phyloP scores from a whole-genome alignment of 1,284 basidiomycete genomes.

The Cryptococcus sp. region DNA sequence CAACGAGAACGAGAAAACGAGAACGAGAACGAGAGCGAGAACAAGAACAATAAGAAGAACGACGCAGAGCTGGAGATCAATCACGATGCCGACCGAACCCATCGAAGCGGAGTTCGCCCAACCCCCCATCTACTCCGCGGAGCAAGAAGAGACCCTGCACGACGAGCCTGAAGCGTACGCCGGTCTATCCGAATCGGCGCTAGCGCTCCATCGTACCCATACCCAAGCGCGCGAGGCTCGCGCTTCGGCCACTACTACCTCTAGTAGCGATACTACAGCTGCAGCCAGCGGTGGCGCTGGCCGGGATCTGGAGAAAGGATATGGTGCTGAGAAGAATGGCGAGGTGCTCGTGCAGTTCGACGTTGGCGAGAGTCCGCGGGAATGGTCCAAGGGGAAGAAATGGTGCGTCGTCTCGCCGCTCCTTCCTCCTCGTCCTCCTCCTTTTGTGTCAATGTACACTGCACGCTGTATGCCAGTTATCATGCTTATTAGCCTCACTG shows the following conservation, averaged over 20 bases:
- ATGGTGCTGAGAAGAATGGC: constrained; percentile 25
- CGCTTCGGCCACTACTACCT: background rate
- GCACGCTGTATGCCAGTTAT: too few species aligned
- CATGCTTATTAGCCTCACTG: background rate
- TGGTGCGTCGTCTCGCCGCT: constrained; percentile 28
- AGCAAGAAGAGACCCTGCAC: constrained; percentile 28
- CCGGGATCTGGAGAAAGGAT: constrained; percentile 2
- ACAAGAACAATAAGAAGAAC: too few species aligned
- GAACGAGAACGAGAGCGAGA: too few species aligned
- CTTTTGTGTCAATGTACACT: background rate
- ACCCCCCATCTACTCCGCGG: constrained; percentile 37
- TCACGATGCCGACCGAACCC: constrained; percentile 32
- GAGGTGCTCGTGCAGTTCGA: constrained; percentile 38
- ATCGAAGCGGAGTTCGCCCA: constrained; percentile 43
- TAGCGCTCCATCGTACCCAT: background rate
- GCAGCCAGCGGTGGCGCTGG: constrained; percentile 1
- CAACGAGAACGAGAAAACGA: too few species aligned
- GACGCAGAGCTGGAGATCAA: too few species aligned
- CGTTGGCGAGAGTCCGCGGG: constrained; percentile 35
- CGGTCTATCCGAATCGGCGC: constrained; percentile 16
- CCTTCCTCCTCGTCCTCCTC: background rate
- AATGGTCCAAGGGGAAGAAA: constrained; percentile 39
- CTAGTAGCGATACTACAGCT: background rate
- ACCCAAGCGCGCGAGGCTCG: background rate
- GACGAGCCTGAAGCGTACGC: constrained; percentile 19